phyloP scores from a whole-genome alignment of 495 filamentous ascomycete species.

The Aspergillus olivimuriae region DNA sequence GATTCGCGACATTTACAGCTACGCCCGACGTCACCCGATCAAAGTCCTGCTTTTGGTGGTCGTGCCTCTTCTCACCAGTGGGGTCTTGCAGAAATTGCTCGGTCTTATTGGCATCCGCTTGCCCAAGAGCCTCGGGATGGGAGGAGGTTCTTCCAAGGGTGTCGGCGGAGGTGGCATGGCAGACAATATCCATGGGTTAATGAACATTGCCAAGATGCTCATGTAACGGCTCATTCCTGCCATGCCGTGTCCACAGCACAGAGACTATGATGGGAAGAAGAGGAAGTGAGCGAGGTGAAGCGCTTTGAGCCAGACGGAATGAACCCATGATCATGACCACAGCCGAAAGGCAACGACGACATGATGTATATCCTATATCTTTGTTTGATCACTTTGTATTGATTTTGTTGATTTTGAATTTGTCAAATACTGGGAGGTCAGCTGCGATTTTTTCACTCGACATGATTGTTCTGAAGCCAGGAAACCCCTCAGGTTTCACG shows the following conservation, averaged over 20 bases:
- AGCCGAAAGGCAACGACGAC: conserved; percentile 4
- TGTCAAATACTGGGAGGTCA: conserved; percentile 10
- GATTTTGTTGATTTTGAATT: neutral
- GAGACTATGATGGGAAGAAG: no score
- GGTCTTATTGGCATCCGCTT: conserved; percentile 69
- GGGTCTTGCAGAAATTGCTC: conserved; percentile 65
- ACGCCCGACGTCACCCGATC: conserved; percentile 69
- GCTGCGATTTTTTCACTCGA: conserved; percentile 5
- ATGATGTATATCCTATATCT: conserved; percentile 5
- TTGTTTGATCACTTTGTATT: neutral
- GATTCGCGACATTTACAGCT: conserved; percentile 66
- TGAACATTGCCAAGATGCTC: conserved; percentile 61
- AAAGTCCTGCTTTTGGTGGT: conserved; percentile 82
- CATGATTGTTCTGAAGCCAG: no score
- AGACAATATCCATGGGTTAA: conserved; percentile 43
- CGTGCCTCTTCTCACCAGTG: conserved; percentile 76
- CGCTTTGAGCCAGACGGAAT: no score
- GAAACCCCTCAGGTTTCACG: no score
- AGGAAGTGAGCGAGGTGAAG: no score
- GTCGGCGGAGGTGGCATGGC: conserved; percentile 31
- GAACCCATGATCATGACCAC: neutral
- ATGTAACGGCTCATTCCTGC: conserved; percentile 26
- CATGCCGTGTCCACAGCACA: no score
- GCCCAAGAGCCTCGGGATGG: conserved; percentile 43
- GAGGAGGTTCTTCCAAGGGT: conserved; percentile 17